Conservation (phyloP, 345 rosid species). For the Triadica sebifera region DNA sequence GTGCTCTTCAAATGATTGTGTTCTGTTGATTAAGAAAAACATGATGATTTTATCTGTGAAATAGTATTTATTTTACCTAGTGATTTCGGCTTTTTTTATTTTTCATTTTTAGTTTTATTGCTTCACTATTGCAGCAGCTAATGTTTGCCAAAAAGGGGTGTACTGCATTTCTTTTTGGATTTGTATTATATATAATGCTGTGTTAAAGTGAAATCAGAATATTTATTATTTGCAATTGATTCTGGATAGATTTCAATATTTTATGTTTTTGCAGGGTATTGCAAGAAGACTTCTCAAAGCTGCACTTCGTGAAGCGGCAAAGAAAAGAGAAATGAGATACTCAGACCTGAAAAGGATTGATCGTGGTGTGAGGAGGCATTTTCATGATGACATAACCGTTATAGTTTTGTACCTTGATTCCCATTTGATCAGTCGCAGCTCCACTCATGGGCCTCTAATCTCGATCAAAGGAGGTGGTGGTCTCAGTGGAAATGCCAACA, state of each 20-base stretch:
- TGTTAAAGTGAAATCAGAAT: background rate
- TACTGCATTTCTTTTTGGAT: background rate
- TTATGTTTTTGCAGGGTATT: slow-evolving; percentile 50
- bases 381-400: slow-evolving; percentile 92
- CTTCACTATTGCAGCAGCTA: background rate
- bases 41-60: background rate
- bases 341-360: slow-evolving; percentile 93
- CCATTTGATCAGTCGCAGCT: slow-evolving; percentile 45
- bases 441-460: slow-evolving; percentile 41
- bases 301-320: slow-evolving; percentile 83
- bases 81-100: background rate
- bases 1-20: too few relatives aligned
- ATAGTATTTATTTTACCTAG: background rate
- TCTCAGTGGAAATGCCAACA: slow-evolving; percentile 27
- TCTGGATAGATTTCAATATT: background rate
- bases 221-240: background rate
- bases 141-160: background rate
- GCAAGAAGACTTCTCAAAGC: slow-evolving; percentile 75
- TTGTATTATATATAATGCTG: background rate
- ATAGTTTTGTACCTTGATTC: slow-evolving; percentile 78
- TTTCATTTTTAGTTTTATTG: background rate
- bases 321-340: slow-evolving; percentile 93
- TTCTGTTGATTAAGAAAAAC: too few relatives aligned
- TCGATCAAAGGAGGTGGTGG: slow-evolving; percentile 64
- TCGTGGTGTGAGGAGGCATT: slow-evolving; percentile 92